A percentile compares a stretch with the other conserved stretches of the same genome.
phyloP scores from a whole-genome alignment of 2,329 filamentous ascomycete species.

The Hypoxylon sp. region DNA sequence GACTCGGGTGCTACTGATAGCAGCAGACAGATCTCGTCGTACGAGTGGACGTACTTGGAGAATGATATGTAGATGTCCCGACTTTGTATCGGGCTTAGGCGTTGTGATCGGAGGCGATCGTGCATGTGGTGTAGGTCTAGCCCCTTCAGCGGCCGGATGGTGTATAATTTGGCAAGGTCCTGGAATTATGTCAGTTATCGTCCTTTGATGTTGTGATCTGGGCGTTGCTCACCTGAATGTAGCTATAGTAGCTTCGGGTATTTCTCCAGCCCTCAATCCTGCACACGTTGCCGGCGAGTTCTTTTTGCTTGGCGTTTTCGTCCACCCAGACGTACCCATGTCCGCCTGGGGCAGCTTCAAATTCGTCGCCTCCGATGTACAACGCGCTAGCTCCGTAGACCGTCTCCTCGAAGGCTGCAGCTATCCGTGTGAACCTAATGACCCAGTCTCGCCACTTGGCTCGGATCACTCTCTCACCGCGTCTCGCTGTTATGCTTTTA shows the following conservation, averaged over 20 bases:
- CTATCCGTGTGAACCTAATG: conserved; percentile 89
- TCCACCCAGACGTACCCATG: conserved; percentile 97
- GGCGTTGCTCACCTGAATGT: conserved; percentile 74
- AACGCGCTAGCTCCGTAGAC: conserved; percentile 94
- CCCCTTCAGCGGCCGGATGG: conserved; percentile 74
- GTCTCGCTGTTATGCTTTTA: conserved; percentile 82
- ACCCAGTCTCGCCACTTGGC: conserved; percentile 96
- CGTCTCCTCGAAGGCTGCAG: conserved; percentile 92
- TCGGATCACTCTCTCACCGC: conserved; percentile 88
- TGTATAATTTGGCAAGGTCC: conserved; percentile 72
- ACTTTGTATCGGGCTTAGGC: conserved; percentile 77
- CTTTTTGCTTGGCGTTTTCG: conserved; percentile 79
- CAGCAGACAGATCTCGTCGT: conserved; percentile 86
- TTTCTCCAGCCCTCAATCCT: conserved; percentile 97
- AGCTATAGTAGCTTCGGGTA: conserved; percentile 94
- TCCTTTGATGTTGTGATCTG: conserved; percentile 39
- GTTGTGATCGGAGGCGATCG: conserved; percentile 85
- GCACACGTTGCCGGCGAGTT: conserved; percentile 89
- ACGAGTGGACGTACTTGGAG: conserved; percentile 76
- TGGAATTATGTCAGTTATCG: conserved; percentile 52
- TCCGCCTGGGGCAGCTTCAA: conserved; percentile 68
- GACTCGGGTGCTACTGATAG: conserved; percentile 84
- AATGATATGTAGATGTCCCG: conserved; percentile 88
- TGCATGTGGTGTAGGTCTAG: conserved; percentile 92
- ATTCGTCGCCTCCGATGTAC: conserved; percentile 81